phyloP scores from a whole-genome alignment of 2,329 filamentous ascomycete genomes.

The Mollisiaceae sp. region DNA sequence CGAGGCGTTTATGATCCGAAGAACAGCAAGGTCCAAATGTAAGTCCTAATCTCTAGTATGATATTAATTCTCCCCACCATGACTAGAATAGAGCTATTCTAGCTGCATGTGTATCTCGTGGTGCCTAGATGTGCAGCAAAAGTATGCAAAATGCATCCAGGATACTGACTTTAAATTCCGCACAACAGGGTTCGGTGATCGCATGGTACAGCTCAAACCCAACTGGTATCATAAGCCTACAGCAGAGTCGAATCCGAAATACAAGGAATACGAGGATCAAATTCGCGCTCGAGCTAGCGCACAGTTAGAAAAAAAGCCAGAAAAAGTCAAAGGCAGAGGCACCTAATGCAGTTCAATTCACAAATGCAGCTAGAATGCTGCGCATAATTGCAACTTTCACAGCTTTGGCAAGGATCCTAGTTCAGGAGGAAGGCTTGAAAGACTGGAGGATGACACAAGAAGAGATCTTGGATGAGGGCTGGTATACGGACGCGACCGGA shows the following conservation, averaged over 20 bases:
- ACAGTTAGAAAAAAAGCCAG: not conserved
- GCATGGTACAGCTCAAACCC: not conserved
- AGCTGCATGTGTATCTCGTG: too few relatives aligned
- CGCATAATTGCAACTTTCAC: too few relatives aligned
- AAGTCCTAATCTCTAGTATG: not conserved
- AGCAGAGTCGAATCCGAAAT: not conserved
- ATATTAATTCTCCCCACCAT: too few relatives aligned
- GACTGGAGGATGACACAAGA: not conserved
- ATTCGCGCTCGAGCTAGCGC: not conserved
- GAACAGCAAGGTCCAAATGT: not conserved
- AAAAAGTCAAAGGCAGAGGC: too few relatives aligned
- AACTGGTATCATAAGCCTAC: not conserved
- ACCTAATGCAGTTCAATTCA: too few relatives aligned
- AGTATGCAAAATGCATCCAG: too few relatives aligned
- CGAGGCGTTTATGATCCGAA: not conserved
- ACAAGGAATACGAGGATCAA: not conserved
- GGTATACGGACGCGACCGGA: not conserved
- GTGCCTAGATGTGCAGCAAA: too few relatives aligned
- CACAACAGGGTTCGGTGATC: not conserved
- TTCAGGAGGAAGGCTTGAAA: too few relatives aligned
- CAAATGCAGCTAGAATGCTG: too few relatives aligned
- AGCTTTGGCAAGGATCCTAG: too few relatives aligned
- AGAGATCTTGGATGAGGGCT: not conserved
- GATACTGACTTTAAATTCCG: not conserved
- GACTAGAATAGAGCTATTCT: too few relatives aligned